A percentile compares a stretch with the other conserved stretches of the same genome.
These are phyloP conservation scores for Chaetomiaceae sp. DNA, from an alignment of 2,329 filamentous ascomycete genomes.

Conservation along the genomic window DNA sequence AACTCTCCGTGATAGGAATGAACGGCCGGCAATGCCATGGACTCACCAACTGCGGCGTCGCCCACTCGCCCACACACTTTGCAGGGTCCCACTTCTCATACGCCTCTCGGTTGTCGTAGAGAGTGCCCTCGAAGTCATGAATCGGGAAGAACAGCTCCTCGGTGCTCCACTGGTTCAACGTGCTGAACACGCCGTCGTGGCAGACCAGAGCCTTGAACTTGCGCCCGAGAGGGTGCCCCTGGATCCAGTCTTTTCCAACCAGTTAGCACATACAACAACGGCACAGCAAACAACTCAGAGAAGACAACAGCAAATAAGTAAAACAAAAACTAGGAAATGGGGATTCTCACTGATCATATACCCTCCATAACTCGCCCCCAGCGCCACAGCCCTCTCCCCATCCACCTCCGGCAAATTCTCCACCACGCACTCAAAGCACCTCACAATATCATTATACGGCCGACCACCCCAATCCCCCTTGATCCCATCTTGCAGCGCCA, in stretches of 20 bases:
- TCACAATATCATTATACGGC: slow-evolving; percentile 77
- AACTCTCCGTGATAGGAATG: no score
- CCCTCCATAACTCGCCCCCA: slow-evolving; percentile 70
- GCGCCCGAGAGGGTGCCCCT: slow-evolving; percentile 74
- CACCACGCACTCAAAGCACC: slow-evolving; percentile 68
- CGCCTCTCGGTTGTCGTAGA: slow-evolving; percentile 55
- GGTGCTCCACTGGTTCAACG: slow-evolving; percentile 56
- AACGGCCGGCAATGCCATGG: no score
- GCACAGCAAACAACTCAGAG: not conserved
- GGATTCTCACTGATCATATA: slow-evolving; percentile 62
- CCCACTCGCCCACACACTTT: slow-evolving; percentile 61
- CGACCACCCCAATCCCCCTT: slow-evolving; percentile 74
- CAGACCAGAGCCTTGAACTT: slow-evolving; percentile 84
- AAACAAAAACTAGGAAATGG: slow-evolving; percentile 8
- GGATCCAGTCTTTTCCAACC: slow-evolving; percentile 63
- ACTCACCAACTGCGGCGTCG: slow-evolving; percentile 73
- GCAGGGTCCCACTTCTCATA: slow-evolving; percentile 69
- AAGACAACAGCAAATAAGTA: not conserved
- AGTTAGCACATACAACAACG: not conserved
- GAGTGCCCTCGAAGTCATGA: slow-evolving; percentile 58
- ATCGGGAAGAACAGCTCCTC: slow-evolving; percentile 67
- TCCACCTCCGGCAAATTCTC: slow-evolving; percentile 63
- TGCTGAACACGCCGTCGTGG: slow-evolving; percentile 81
- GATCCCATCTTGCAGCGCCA: slow-evolving; percentile 71
- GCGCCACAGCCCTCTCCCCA: slow-evolving; percentile 60